A percentile compares a stretch with the other conserved stretches of the same genome.
Evolutionary conservation across 768 basidiomycete species (phyloP).

Genomic region (Scleroderma citrinum): DNA sequence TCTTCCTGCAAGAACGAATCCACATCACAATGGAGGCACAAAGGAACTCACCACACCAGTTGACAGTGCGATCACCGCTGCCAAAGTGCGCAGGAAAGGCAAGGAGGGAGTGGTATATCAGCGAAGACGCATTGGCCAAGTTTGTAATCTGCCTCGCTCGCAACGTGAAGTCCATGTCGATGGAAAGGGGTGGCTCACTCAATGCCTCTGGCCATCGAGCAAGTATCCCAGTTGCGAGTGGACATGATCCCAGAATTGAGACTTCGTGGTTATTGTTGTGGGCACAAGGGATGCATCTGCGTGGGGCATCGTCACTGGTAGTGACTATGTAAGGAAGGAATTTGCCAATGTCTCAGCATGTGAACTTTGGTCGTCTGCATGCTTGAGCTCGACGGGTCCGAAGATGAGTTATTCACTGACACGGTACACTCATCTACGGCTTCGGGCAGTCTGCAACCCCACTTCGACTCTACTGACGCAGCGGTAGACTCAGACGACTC

Average conservation of each 20-base stretch:
- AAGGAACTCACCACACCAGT: conserved; percentile 83
- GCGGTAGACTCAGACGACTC: background rate
- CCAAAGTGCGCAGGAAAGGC: conserved; percentile 67
- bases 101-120: conserved; percentile 73
- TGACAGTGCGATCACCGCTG: conserved; percentile 57
- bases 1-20: background rate
- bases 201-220: conserved; percentile 63
- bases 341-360: background rate
- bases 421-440: background rate
- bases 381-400: conserved; percentile 18
- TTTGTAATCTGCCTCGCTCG: conserved; percentile 69
- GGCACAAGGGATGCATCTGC: conserved; percentile 76
- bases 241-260: conserved; percentile 78
- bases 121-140: conserved; percentile 74
- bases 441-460: background rate
- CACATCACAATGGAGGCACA: conserved; percentile 1
- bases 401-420: conserved; percentile 18
- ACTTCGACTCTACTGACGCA: background rate
- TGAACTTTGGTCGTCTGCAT: conserved; percentile 15
- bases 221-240: conserved; percentile 54
- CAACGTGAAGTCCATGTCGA: conserved; percentile 3
- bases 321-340: too few relatives aligned
- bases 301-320: conserved; percentile 58
- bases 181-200: conserved; percentile 44
- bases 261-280: conserved; percentile 60